Evolutionary conservation across 2,329 filamentous ascomycete species (phyloP).

Genomic region (Sclerotinia minor): DNA sequence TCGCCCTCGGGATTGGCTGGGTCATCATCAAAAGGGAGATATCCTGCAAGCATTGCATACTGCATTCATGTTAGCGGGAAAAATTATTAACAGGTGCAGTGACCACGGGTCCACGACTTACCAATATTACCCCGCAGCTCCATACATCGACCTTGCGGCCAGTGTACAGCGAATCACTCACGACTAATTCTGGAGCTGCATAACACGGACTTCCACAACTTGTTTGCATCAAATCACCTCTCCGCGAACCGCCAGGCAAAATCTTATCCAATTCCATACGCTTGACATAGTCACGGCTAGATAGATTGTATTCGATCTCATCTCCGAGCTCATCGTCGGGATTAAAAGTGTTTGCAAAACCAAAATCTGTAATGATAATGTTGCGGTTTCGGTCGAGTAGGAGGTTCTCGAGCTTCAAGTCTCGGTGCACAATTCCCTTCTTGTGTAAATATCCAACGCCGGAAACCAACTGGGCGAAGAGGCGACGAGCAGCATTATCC

Average conservation of each 20-base stretch:
- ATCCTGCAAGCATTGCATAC: constrained; percentile 99
- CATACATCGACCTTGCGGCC: constrained; percentile 98
- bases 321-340: constrained; percentile 82
- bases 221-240: constrained; percentile 97
- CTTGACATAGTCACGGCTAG: constrained; percentile 86
- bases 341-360: constrained; percentile 97
- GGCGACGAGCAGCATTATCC: constrained; percentile 81
- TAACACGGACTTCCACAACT: constrained; percentile 98
- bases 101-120: constrained; percentile 54
- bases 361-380: constrained; percentile 99
- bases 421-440: constrained; percentile 96
- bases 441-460: constrained; percentile 97
- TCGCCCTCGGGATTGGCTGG: constrained; percentile 97
- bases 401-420: constrained; percentile 94
- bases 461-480: constrained; percentile 94
- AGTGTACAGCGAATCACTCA: constrained; percentile 96
- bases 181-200: constrained; percentile 92
- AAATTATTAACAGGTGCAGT: constrained; percentile 10
- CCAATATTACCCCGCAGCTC: constrained; percentile 98
- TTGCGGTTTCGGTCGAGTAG: constrained; percentile 94
- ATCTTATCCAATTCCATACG: constrained; percentile 79
- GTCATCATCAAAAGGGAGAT: constrained; percentile 96
- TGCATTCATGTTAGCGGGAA: constrained; percentile 46
- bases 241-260: constrained; percentile 71
- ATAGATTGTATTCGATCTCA: constrained; percentile 84